Evolutionary conservation across 176 grass and related monocot genomes (phyloP).

Genomic region (Microstegium vimineum): DNA sequence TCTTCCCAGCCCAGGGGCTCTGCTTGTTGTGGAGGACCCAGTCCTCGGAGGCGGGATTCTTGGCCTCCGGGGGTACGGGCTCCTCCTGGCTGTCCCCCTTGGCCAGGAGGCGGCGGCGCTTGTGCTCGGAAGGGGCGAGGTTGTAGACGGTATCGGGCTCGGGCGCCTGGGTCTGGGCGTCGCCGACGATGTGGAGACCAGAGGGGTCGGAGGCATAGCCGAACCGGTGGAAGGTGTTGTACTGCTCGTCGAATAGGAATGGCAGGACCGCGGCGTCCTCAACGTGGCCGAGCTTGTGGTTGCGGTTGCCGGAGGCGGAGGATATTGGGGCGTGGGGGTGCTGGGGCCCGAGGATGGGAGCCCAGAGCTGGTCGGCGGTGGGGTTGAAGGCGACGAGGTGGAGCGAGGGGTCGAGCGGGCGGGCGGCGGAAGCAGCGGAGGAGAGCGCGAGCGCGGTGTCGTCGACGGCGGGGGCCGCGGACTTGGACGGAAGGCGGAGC

Average conservation of each 20-base stretch:
- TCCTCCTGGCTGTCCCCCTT: conserved; percentile 44
- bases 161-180: conserved; percentile 39
- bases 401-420: conserved; percentile 74
- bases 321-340: conserved; percentile 72
- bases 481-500: conserved; percentile 60
- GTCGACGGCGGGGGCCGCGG: conserved; percentile 74
- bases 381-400: conserved; percentile 89
- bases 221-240: conserved; percentile 93
- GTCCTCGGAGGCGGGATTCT: conserved; percentile 74
- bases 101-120: conserved; percentile 75
- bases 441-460: conserved; percentile 88
- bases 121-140: conserved; percentile 83
- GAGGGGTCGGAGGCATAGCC: conserved; percentile 89
- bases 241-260: conserved; percentile 98
- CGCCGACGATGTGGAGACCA: conserved; percentile 75
- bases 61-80: conserved; percentile 24
- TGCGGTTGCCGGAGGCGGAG: conserved; percentile 67
- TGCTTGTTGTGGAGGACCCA: conserved; percentile 82
- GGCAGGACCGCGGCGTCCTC: conserved; percentile 83
- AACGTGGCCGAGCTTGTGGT: conserved; percentile 96
- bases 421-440: conserved; percentile 35
- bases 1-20: conserved; percentile 95
- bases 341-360: conserved; percentile 73
- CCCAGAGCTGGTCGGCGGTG: conserved; percentile 93
- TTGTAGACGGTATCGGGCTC: conserved; percentile 80